phyloP scores from a whole-genome alignment of 192 early-diverging fungal genomes.

The Spinellus fusiger region DNA sequence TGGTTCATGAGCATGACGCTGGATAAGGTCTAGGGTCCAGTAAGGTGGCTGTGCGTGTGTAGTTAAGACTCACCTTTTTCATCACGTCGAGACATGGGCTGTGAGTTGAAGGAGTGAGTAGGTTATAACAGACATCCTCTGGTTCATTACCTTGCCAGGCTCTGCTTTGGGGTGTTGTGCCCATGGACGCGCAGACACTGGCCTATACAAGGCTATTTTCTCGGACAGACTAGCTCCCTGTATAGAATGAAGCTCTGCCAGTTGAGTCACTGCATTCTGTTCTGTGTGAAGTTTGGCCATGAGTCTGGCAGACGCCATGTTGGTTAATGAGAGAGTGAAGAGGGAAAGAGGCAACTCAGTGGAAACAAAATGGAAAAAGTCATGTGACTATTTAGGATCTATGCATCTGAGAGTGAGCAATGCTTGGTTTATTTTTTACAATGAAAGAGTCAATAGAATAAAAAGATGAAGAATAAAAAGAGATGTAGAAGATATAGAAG shows the following conservation, averaged over 20 bases:
- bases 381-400: not conserved
- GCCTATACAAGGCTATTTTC: not conserved
- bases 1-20: slow-evolving; percentile 42
- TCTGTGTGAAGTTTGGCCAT: slow-evolving; percentile 25
- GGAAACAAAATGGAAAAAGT: slow-evolving; percentile 3
- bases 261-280: slow-evolving; percentile 20
- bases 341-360: not conserved
- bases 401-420: not conserved
- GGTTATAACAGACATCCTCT: not conserved
- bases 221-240: slow-evolving; percentile 12
- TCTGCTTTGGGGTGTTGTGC: not conserved
- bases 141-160: not conserved
- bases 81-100: not conserved
- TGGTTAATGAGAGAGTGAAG: not conserved
- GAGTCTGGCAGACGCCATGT: slow-evolving; percentile 24
- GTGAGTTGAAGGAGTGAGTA: not conserved
- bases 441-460: too few relatives aligned
- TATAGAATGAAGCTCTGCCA: slow-evolving; percentile 22
- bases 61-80: slow-evolving; percentile 4
- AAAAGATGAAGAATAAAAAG: not conserved
- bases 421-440: not conserved
- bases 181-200: slow-evolving; percentile 5
- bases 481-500: not conserved
- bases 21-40: slow-evolving; percentile 31
- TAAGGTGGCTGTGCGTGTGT: slow-evolving; percentile 6